Conservation (phyloP, 2,329 filamentous ascomycete genomes). For the Fusarium hostae region DNA sequence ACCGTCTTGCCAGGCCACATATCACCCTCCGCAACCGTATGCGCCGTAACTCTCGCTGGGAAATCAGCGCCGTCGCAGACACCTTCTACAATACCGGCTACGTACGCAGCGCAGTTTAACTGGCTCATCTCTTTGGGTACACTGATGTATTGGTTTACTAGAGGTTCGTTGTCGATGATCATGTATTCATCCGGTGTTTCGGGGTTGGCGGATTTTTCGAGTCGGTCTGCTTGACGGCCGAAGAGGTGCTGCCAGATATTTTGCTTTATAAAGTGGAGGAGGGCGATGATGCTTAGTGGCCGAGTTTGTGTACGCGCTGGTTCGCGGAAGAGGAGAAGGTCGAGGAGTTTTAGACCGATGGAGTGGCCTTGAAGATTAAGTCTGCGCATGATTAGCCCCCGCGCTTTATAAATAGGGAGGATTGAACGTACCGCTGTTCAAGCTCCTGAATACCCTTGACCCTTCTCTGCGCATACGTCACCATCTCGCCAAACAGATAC, state of each 20-base stretch:
- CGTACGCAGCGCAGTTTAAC: constrained; percentile 95
- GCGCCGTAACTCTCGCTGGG: constrained; percentile 87
- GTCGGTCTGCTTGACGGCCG: constrained; percentile 86
- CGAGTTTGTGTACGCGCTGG: constrained; percentile 76
- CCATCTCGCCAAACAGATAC: constrained; percentile 96
- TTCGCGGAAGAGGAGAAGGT: constrained; percentile 90
- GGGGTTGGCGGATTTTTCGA: constrained; percentile 87
- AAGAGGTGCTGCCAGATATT: constrained; percentile 94
- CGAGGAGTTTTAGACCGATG: constrained; percentile 92
- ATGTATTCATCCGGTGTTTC: constrained; percentile 95
- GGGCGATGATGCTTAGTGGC: constrained; percentile 86
- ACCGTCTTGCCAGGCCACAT: constrained; percentile 98
- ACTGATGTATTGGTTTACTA: constrained; percentile 93
- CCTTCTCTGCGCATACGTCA: constrained; percentile 89
- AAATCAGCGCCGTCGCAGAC: constrained; percentile 95
- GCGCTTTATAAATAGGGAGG: background rate
- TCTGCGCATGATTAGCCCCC: constrained; percentile 56
- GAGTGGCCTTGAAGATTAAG: constrained; percentile 93
- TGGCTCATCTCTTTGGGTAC: constrained; percentile 96
- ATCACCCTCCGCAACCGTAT: constrained; percentile 78
- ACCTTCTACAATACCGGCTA: constrained; percentile 94
- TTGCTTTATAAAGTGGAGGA: constrained; percentile 95
- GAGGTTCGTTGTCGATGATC: constrained; percentile 97
- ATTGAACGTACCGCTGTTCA: constrained; percentile 77
- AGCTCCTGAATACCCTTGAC: constrained; percentile 94